phyloP scores from a whole-genome alignment of 2,329 filamentous ascomycete genomes.

The Fusarium neocosmosporiellum region DNA sequence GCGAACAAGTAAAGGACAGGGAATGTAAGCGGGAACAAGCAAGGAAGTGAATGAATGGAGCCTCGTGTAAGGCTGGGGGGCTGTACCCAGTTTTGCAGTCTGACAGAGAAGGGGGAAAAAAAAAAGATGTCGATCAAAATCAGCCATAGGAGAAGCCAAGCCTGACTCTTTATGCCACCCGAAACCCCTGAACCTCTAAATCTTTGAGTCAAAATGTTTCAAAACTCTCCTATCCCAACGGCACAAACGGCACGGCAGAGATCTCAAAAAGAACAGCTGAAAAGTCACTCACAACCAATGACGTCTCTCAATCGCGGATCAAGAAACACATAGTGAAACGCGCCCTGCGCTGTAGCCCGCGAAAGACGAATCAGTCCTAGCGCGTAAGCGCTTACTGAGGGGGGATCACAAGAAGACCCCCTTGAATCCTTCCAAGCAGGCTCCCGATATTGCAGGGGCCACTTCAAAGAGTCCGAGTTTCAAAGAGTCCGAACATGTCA shows the following conservation, averaged over 20 bases:
- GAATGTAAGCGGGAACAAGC: neutral
- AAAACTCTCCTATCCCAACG: neutral
- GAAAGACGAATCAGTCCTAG: neutral
- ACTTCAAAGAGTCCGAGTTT: neutral
- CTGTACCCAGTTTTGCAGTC: neutral
- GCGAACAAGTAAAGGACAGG: neutral
- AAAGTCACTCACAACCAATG: neutral
- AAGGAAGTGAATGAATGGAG: neutral
- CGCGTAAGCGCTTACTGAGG: neutral
- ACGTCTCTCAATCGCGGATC: neutral
- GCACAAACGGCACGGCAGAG: neutral
- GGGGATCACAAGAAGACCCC: too few species aligned
- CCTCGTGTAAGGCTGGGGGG: neutral
- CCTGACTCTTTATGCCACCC: neutral
- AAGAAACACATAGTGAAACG: neutral
- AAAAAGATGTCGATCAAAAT: neutral
- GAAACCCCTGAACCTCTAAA: neutral
- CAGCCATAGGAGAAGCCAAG: neutral
- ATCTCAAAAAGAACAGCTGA: neutral
- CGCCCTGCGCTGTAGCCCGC: neutral
- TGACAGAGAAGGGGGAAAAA: neutral
- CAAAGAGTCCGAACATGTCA: neutral
- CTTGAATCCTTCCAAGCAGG: neutral
- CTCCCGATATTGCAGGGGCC: neutral
- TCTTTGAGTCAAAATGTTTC: neutral